phyloP scores from a whole-genome alignment of 306 rosid species.

The cucumber (Cucumis sativus) region DNA sequence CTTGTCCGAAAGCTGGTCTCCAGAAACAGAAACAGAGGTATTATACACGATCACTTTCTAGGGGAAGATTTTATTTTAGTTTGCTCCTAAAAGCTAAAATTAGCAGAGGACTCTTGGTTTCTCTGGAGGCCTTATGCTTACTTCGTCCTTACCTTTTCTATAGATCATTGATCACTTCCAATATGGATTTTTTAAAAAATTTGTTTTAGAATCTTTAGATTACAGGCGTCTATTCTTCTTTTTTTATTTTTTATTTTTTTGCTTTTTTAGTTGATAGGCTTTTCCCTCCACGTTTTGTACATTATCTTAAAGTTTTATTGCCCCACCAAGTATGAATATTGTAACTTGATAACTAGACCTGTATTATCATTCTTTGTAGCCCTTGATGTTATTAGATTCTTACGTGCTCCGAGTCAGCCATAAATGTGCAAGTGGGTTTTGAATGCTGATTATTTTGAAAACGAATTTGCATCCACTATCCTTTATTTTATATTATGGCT shows the following conservation, averaged over 20 bases:
- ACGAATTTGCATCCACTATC: constrained; percentile 9
- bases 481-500: constrained; percentile 8
- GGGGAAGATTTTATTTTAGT: not conserved
- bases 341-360: not conserved
- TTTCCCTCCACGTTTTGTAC: not conserved
- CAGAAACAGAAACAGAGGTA: not conserved
- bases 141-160: not conserved
- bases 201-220: not conserved
- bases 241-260: not conserved
- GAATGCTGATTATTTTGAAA: constrained; percentile 2
- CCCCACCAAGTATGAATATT: constrained; percentile 4
- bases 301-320: not conserved
- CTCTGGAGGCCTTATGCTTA: not conserved
- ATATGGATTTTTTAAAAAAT: not conserved
- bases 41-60: not conserved
- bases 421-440: constrained; percentile 7
- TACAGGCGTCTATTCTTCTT: not conserved
- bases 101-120: not conserved
- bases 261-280: not conserved
- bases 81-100: not conserved
- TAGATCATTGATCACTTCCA: not conserved
- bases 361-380: not conserved
- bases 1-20: not conserved
- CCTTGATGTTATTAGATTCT: constrained; percentile 4
- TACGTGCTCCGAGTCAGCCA: constrained; percentile 7